A percentile compares a stretch with the other conserved stretches of the same genome.
phyloP scores from a whole-genome alignment of 1,139 yeast species.

The Arxiozyma telluris region DNA sequence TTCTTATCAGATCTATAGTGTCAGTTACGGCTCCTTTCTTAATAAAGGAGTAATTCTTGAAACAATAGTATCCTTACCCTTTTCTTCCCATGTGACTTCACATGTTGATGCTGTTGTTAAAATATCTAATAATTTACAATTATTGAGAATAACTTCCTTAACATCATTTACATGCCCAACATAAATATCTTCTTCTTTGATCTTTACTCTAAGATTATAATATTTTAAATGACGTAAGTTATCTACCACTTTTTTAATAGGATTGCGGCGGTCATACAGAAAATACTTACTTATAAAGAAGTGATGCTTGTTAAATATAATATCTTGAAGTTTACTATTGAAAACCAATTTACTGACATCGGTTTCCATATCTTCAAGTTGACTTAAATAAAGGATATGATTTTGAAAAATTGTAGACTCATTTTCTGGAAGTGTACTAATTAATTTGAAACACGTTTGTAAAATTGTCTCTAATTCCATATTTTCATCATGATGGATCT shows the following conservation, averaged over 20 bases:
- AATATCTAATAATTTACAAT: neutral
- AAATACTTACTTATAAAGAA: neutral
- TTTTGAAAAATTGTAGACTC: constrained; percentile 1
- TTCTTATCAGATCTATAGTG: no score
- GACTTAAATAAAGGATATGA: constrained; percentile 5
- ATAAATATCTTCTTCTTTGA: neutral
- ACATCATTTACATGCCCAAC: neutral
- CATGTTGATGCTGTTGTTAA: neutral
- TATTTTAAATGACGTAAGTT: neutral
- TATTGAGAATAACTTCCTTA: neutral
- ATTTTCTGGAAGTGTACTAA: constrained; percentile 7
- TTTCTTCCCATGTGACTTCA: neutral
- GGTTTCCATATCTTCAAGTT: constrained; percentile 6
- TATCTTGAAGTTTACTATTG: neutral
- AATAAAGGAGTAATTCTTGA: neutral
- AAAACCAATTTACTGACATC: neutral
- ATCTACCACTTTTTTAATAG: neutral
- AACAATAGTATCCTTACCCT: neutral
- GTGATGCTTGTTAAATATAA: constrained; percentile 3
- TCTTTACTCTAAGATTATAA: neutral
- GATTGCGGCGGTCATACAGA: neutral
- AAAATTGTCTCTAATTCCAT: constrained; percentile 10
- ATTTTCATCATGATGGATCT: constrained; percentile 5
- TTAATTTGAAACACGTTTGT: constrained; percentile 13
- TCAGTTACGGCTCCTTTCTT: neutral